Percentiles rank a stretch among this genome's conserved stretches.
phyloP scores from a whole-genome alignment of 2,329 filamentous ascomycete genomes.

The Neospermospora avenae region DNA sequence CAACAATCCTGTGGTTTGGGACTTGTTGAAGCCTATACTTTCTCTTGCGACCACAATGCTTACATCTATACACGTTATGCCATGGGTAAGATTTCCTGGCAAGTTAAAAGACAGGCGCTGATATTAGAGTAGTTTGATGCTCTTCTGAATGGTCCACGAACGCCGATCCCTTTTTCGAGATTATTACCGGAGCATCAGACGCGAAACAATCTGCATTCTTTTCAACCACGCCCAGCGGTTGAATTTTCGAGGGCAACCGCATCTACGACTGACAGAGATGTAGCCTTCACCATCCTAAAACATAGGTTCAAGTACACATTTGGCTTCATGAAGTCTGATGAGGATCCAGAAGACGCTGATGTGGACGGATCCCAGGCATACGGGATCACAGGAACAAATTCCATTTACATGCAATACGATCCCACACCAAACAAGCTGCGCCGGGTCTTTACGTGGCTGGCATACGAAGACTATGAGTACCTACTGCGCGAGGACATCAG shows the following conservation, averaged over 20 bases:
- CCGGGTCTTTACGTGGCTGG: conserved; percentile 13
- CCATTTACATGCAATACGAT: conserved; percentile 7
- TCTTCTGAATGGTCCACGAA: conserved; percentile 9
- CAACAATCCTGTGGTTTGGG: conserved; percentile 23
- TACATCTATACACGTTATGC: conserved; percentile 13
- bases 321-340: conserved; percentile 13
- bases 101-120: neutral
- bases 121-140: conserved; percentile 15
- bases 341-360: conserved; percentile 10
- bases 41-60: conserved; percentile 31
- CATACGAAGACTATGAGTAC: neutral
- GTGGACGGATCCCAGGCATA: neutral
- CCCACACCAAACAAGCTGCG: neutral
- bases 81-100: conserved; percentile 12
- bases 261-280: neutral
- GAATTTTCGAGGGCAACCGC: neutral
- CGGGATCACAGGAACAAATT: conserved; percentile 9
- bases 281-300: conserved; percentile 1
- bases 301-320: neutral
- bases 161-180: conserved; percentile 2
- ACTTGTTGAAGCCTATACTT: conserved; percentile 16
- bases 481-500: conserved; percentile 17
- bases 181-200: neutral
- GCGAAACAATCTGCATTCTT: neutral
- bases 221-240: neutral